A percentile compares a stretch with the other conserved stretches of the same genome.
Conservation (phyloP, 2,329 filamentous ascomycete genomes). For the Colletotrichum neosansevieriae region DNA sequence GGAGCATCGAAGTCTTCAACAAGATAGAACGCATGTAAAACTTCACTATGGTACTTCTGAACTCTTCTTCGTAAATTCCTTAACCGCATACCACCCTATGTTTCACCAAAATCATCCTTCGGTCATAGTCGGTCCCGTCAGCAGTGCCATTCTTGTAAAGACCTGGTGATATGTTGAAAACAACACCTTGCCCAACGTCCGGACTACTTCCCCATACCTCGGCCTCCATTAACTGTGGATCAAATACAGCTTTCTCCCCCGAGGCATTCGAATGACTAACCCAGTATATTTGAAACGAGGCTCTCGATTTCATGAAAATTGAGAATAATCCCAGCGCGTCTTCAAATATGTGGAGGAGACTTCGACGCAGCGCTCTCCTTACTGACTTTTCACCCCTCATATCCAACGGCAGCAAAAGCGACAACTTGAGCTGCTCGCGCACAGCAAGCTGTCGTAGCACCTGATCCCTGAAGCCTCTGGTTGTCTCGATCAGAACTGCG, state of each 20-base stretch:
- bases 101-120: conserved; percentile 11
- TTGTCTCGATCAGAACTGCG: neutral
- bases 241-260: neutral
- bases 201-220: neutral
- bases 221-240: neutral
- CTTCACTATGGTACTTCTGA: no score
- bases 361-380: neutral
- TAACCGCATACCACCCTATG: conserved; percentile 15
- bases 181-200: neutral
- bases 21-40: no score
- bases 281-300: neutral
- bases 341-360: neutral
- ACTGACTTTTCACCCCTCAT: no score
- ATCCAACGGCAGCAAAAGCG: neutral
- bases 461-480: neutral
- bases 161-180: neutral
- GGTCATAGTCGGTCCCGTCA: conserved; percentile 35
- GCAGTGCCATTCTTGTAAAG: conserved; percentile 34
- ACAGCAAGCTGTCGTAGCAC: neutral
- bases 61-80: no score
- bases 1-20: no score
- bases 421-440: neutral
- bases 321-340: neutral
- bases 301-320: conserved; percentile 12
- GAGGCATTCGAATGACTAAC: neutral